phyloP scores from a whole-genome alignment of 306 rosid species.

The Cicer pinnatifidum region DNA sequence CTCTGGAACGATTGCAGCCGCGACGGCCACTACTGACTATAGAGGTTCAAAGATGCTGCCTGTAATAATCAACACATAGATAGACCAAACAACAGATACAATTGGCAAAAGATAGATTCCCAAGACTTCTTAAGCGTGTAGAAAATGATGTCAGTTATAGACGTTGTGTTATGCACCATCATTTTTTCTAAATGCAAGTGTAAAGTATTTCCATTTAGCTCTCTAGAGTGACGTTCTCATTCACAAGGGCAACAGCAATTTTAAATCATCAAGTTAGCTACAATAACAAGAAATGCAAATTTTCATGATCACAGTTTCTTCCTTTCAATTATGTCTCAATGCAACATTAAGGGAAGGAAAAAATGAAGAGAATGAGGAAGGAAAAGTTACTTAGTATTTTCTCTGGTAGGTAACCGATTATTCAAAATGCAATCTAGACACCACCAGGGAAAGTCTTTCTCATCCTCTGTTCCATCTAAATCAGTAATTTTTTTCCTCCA shows the following conservation, averaged over 20 bases:
- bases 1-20: no score
- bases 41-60: not conserved
- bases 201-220: slow-evolving; percentile 10
- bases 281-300: slow-evolving; percentile 35
- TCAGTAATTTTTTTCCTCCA: slow-evolving; percentile 94
- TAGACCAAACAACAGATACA: slow-evolving; percentile 29
- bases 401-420: slow-evolving; percentile 91
- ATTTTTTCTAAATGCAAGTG: not conserved
- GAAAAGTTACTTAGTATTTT: slow-evolving; percentile 80
- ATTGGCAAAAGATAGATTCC: slow-evolving; percentile 8
- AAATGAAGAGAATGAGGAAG: slow-evolving; percentile 31
- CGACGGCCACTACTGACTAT: no score
- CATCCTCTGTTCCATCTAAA: slow-evolving; percentile 93
- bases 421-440: slow-evolving; percentile 86
- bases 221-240: slow-evolving; percentile 21
- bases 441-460: slow-evolving; percentile 97
- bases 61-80: slow-evolving; percentile 29
- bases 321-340: slow-evolving; percentile 25
- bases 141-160: slow-evolving; percentile 28
- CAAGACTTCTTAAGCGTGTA: slow-evolving; percentile 25
- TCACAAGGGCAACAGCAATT: slow-evolving; percentile 27
- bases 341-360: slow-evolving; percentile 29
- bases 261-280: slow-evolving; percentile 30
- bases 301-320: slow-evolving; percentile 31
- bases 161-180: slow-evolving; percentile 23